Percentiles rank a stretch among this genome's conserved stretches.
Conservation (phyloP, 192 early-diverging fungal genomes). For the Linnemannia hyalina region DNA sequence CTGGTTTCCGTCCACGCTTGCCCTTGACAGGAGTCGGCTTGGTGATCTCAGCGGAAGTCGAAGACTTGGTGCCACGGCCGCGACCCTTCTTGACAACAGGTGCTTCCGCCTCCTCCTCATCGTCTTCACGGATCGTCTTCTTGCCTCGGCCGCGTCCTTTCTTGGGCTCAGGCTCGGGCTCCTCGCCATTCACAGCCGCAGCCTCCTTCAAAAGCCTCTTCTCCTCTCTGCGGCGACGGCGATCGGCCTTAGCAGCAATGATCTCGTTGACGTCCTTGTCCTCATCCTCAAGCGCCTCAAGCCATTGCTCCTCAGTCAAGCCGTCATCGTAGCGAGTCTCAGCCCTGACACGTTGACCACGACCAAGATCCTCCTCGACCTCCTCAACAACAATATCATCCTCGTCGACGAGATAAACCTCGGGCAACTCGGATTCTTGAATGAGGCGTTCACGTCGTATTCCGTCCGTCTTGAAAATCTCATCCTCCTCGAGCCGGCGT, state of each 20-base stretch:
- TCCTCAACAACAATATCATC: conserved; percentile 60
- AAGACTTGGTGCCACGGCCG: conserved; percentile 35
- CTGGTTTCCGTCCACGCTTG: conserved; percentile 46
- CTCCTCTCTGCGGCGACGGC: conserved; percentile 58
- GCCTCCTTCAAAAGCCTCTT: conserved; percentile 46
- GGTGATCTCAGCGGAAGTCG: conserved; percentile 29
- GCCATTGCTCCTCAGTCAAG: conserved; percentile 93
- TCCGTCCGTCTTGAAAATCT: conserved; percentile 60
- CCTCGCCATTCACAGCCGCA: conserved; percentile 10
- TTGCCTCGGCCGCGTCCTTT: conserved; percentile 60
- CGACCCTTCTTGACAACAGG: conserved; percentile 31
- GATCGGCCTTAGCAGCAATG: conserved; percentile 59
- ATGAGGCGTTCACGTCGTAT: conserved; percentile 82
- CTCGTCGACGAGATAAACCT: conserved; percentile 79
- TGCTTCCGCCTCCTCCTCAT: conserved; percentile 34
- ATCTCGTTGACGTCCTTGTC: conserved; percentile 71
- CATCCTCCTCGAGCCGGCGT: conserved; percentile 62
- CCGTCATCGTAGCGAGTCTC: conserved; percentile 92
- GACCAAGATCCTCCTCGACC: conserved; percentile 70
- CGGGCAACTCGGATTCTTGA: conserved; percentile 88
- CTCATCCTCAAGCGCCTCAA: conserved; percentile 81
- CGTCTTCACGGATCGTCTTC: conserved; percentile 52
- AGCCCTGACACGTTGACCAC: conserved; percentile 80
- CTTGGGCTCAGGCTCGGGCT: conserved; percentile 48
- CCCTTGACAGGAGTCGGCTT: conserved; percentile 16